These are phyloP conservation scores for Nakazawaea wyomingensis DNA, from an alignment of 805 yeast species.

Conservation along the genomic window DNA sequence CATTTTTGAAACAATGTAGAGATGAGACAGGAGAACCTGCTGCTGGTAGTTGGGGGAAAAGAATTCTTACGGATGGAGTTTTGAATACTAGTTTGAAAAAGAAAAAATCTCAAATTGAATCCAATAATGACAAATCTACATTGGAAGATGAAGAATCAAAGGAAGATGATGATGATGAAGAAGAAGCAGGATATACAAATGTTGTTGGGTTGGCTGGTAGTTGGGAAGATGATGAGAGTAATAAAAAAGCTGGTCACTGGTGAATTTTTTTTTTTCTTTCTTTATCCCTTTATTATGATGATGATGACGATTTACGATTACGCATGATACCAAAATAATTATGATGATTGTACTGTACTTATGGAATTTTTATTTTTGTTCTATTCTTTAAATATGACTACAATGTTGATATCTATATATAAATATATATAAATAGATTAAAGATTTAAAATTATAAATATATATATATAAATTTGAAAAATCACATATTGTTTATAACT, in stretches of 20 bases:
- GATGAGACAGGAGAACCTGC: conserved; percentile 95
- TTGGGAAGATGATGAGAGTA: conserved; percentile 24
- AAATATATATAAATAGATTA: not conserved
- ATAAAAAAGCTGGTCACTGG: conserved; percentile 26
- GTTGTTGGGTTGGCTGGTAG: conserved; percentile 27
- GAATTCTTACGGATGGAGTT: conserved; percentile 50
- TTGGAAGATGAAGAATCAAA: not conserved
- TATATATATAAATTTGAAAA: too few relatives aligned
- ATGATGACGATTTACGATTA: too few relatives aligned
- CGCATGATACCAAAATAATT: too few relatives aligned
- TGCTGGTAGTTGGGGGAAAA: conserved; percentile 87
- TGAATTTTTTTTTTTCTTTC: conserved; percentile 9
- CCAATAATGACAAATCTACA: too few relatives aligned
- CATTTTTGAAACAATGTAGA: conserved; percentile 90
- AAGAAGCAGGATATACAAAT: not conserved
- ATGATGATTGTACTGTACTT: not conserved
- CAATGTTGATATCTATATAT: not conserved
- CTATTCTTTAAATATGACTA: too few relatives aligned
- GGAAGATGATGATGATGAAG: not conserved
- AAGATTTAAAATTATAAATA: too few relatives aligned
- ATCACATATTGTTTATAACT: conserved; percentile 37
- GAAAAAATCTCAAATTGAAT: too few relatives aligned
- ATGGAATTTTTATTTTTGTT: too few relatives aligned
- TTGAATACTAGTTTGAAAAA: conserved; percentile 19
- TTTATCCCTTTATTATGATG: not conserved